Conservation (phyloP, 176 grass and related monocot genomes). For the Microstegium vimineum region DNA sequence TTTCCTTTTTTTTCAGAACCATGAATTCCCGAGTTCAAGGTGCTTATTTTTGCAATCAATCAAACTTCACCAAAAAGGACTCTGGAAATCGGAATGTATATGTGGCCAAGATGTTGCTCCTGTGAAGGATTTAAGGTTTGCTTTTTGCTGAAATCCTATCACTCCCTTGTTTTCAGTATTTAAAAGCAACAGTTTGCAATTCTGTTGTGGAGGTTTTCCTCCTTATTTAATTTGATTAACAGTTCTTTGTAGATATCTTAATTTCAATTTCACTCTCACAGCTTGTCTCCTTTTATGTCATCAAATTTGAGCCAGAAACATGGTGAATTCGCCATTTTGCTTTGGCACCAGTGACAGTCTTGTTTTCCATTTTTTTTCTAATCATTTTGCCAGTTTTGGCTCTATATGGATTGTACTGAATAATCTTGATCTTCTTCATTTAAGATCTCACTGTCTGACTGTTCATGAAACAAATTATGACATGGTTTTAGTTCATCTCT, state of each 20-base stretch:
- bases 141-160: slow-evolving; percentile 1
- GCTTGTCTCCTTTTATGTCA: neutral
- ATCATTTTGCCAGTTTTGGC: neutral
- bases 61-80: slow-evolving; percentile 67
- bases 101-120: slow-evolving; percentile 48
- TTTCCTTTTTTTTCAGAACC: slow-evolving; percentile 29
- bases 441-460: neutral
- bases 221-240: neutral
- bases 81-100: slow-evolving; percentile 83
- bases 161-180: neutral
- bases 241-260: neutral
- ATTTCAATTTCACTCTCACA: neutral
- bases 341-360: neutral
- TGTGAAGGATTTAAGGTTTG: slow-evolving; percentile 43
- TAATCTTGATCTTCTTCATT: neutral
- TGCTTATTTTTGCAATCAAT: slow-evolving; percentile 59
- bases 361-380: slow-evolving; percentile 5
- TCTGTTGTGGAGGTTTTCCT: neutral
- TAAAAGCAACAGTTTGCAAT: neutral
- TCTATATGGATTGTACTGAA: neutral
- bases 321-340: neutral
- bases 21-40: slow-evolving; percentile 11
- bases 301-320: neutral
- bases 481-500: neutral
- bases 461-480: slow-evolving; percentile 12